A percentile compares a stretch with the other conserved stretches of the same genome.
These are phyloP conservation scores for Aspergillus sp. DNA, from an alignment of 2,329 filamentous ascomycete species.

Conservation along the genomic window DNA sequence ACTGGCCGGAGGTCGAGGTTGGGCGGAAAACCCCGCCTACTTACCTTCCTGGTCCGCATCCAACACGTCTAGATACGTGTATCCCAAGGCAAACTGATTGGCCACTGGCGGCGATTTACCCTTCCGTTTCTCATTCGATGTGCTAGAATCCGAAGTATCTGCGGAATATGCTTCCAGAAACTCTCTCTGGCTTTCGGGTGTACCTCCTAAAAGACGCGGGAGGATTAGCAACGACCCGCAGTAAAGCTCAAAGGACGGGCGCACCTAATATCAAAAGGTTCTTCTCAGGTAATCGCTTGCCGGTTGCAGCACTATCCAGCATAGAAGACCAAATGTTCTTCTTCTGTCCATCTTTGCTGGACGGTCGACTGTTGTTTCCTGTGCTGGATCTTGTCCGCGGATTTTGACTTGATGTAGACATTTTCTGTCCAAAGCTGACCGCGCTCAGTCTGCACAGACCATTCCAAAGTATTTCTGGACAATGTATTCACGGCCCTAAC, in stretches of 20 bases:
- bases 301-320: slow-evolving; percentile 85
- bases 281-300: slow-evolving; percentile 87
- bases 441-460: slow-evolving; percentile 34
- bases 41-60: slow-evolving; percentile 90
- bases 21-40: not conserved
- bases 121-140: slow-evolving; percentile 48
- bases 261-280: slow-evolving; percentile 81
- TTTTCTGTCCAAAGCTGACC: slow-evolving; percentile 38
- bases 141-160: slow-evolving; percentile 41
- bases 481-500: slow-evolving; percentile 1
- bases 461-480: slow-evolving; percentile 26
- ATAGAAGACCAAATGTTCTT: slow-evolving; percentile 94
- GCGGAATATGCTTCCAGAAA: slow-evolving; percentile 66
- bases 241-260: slow-evolving; percentile 23
- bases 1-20: not conserved
- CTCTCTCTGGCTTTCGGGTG: slow-evolving; percentile 78
- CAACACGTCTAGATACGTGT: slow-evolving; percentile 92
- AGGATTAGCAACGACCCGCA: slow-evolving; percentile 18
- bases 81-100: slow-evolving; percentile 88
- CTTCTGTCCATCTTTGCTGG: slow-evolving; percentile 65
- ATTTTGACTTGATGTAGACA: slow-evolving; percentile 39
- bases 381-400: slow-evolving; percentile 31
- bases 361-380: slow-evolving; percentile 39
- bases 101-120: slow-evolving; percentile 73
- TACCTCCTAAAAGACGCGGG: slow-evolving; percentile 61